phyloP scores from a whole-genome alignment of 2,329 filamentous ascomycete species.

The Penicillium concentricum region DNA sequence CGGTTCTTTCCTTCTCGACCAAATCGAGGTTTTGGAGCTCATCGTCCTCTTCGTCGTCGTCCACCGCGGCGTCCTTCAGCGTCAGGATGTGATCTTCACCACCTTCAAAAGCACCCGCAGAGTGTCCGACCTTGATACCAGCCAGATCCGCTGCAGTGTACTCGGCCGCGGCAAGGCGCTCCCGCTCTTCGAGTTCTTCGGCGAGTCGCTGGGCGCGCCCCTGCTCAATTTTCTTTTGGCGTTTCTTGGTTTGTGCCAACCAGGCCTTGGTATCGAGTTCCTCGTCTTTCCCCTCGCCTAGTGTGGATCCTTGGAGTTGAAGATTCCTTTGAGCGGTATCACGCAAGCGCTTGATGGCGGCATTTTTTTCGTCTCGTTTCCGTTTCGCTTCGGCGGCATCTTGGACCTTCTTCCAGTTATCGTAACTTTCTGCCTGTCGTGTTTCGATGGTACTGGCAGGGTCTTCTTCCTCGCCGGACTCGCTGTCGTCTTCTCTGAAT shows the following conservation, averaged over 20 bases:
- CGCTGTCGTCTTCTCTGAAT: slow-evolving; percentile 55
- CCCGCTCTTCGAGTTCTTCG: slow-evolving; percentile 75
- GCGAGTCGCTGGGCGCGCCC: slow-evolving; percentile 68
- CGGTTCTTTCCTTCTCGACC: slow-evolving; percentile 42
- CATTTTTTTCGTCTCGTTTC: slow-evolving; percentile 75
- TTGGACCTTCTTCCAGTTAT: slow-evolving; percentile 57
- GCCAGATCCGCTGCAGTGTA: slow-evolving; percentile 85
- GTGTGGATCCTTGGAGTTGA: slow-evolving; percentile 75
- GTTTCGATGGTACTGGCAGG: slow-evolving; percentile 80
- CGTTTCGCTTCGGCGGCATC: slow-evolving; percentile 71
- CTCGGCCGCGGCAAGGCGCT: slow-evolving; percentile 67
- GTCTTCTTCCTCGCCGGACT: slow-evolving; percentile 61
- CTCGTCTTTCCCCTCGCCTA: slow-evolving; percentile 70
- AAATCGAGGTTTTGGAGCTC: slow-evolving; percentile 61
- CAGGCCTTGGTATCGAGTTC: slow-evolving; percentile 79
- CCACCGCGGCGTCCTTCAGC: slow-evolving; percentile 87
- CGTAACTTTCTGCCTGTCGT: slow-evolving; percentile 43
- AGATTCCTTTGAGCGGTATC: slow-evolving; percentile 76
- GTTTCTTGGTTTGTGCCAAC: slow-evolving; percentile 86
- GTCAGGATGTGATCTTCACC: slow-evolving; percentile 83
- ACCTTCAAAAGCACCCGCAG: slow-evolving; percentile 76
- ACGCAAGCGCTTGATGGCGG: slow-evolving; percentile 80
- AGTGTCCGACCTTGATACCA: slow-evolving; percentile 89
- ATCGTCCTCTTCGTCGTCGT: slow-evolving; percentile 82
- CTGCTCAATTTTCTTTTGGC: slow-evolving; percentile 83